Percentiles rank a stretch among this genome's conserved stretches.
Evolutionary conservation across 2,329 filamentous ascomycete species (phyloP).

Genomic region (Diaporthe humulicola): DNA sequence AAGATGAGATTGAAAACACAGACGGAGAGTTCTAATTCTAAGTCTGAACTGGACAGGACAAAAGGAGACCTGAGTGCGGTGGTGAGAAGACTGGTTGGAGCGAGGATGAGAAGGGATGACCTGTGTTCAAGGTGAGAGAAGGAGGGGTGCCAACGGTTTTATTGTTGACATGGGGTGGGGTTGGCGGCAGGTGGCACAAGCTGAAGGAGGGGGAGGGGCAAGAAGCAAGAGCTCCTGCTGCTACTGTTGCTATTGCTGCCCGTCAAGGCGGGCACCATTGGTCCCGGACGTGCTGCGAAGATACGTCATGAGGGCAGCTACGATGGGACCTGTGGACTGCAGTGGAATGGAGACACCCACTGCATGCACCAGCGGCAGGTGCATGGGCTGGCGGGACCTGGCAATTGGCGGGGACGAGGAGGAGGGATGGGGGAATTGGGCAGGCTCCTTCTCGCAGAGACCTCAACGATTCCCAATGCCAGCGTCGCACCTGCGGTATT

Average conservation of each 20-base stretch:
- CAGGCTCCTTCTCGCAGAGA: background rate
- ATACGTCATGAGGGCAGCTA: conserved; percentile 31
- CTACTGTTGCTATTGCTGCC: background rate
- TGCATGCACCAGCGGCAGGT: conserved; percentile 27
- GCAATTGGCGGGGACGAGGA: background rate
- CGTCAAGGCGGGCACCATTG: conserved; percentile 1
- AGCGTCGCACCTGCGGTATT: conserved; percentile 21
- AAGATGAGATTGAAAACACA: background rate
- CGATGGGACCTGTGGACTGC: conserved; percentile 21
- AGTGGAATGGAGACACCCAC: background rate
- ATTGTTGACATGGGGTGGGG: conserved; percentile 3
- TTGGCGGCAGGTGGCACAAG: background rate
- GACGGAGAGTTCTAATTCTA: conserved; percentile 35
- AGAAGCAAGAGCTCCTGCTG: background rate
- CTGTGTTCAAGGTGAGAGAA: background rate
- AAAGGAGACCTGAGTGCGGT: conserved; percentile 1
- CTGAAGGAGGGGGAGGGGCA: conserved; percentile 27
- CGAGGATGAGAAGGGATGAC: background rate
- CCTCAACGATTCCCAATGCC: conserved; percentile 1
- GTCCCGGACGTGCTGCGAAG: background rate
- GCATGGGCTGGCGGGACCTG: conserved; percentile 8
- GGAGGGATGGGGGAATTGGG: background rate
- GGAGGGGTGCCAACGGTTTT: conserved; percentile 25
- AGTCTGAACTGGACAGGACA: conserved; percentile 1
- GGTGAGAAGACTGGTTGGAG: background rate